Evolutionary conservation across 169 alveolate genomes (phyloP), one percentile per base, ranked within the genome.

Genomic region (Eimeria falciformis): DNA sequence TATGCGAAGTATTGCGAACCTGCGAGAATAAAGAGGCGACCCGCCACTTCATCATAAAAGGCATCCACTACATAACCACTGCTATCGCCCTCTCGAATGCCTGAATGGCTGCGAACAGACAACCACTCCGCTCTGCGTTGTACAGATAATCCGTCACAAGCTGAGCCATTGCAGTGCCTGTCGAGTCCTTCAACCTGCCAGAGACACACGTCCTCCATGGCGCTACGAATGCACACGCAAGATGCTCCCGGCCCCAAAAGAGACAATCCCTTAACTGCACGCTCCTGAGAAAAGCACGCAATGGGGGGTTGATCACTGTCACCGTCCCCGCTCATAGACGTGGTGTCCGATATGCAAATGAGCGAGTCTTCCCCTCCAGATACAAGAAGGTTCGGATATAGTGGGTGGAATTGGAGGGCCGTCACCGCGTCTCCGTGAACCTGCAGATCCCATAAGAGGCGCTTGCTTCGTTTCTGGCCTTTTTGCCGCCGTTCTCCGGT

Each of bases 121-220:
- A 77, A 43, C 86, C 86, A 77, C 45, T 77, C 86, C 18, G 86
- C 86, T 77, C 66, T 77, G 45, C 86, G 86, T 18, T 77, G 86
- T 77, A 29, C 86, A 46, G 55, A 40, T 68, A 77, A 58, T 53
- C 33, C 86, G 45, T 45, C 68, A 69, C 18, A 17, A 18, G 29
- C 82, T 18, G 27, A 11, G 23, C 68, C 47, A 47, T n/a, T 77
- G 86, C 68, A 29, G 68, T 27, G 23, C 47, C 68, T 21, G 86
- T 43, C 46, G 11, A 77, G 58, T 4, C 86, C 86, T n/a, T 77
- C 66, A 4, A 77, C 58, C 86, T 77, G 86, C 86, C 86, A 77
- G 68, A 77, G 66, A 21, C 86, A 58, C 68, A 77, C 86, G 43
- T 77, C 86, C 47, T 77, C 86, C 86, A 77, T 77, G 7, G 86